These are phyloP conservation scores for Dorcoceras hygrometricum DNA, from an alignment of 257 asterid genomes.

Conservation along the genomic window DNA sequence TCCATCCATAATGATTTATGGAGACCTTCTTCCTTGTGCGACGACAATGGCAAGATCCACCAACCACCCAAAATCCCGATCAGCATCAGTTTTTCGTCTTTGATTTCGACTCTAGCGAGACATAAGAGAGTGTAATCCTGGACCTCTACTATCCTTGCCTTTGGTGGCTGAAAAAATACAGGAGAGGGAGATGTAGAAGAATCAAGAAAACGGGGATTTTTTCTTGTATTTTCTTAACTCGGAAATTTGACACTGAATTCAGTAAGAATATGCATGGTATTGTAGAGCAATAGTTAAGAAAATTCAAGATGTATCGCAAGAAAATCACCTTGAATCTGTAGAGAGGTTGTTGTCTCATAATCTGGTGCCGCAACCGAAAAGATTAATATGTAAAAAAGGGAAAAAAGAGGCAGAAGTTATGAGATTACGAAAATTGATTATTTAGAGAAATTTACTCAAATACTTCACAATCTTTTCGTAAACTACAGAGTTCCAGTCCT, in stretches of 20 bases:
- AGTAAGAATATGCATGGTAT: not conserved
- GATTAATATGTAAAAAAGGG: slow-evolving; percentile 12
- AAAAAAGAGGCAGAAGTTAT: not conserved
- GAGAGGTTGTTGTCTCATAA: slow-evolving; percentile 31
- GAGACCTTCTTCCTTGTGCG: slow-evolving; percentile 17
- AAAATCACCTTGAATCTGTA: slow-evolving; percentile 36
- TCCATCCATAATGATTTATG: slow-evolving; percentile 24
- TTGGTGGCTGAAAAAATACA: slow-evolving; percentile 22
- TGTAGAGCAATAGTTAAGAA: not conserved
- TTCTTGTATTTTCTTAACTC: not conserved
- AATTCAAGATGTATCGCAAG: not conserved
- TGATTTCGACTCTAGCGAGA: slow-evolving; percentile 31
- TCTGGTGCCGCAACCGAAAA: slow-evolving; percentile 37
- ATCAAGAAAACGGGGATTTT: too few species aligned
- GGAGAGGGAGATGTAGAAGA: not conserved
- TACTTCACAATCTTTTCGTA: not conserved
- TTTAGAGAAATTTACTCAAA: not conserved
- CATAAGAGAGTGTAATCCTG: slow-evolving; percentile 31
- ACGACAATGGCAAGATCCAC: slow-evolving; percentile 40
- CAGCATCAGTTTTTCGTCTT: slow-evolving; percentile 27
- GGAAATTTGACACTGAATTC: not conserved
- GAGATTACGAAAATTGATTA: not conserved
- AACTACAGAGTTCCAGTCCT: too few species aligned
- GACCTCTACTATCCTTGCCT: slow-evolving; percentile 29
- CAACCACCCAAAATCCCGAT: slow-evolving; percentile 42